phyloP scores from a whole-genome alignment of 495 filamentous ascomycete species.

The Podospora fimiseda region DNA sequence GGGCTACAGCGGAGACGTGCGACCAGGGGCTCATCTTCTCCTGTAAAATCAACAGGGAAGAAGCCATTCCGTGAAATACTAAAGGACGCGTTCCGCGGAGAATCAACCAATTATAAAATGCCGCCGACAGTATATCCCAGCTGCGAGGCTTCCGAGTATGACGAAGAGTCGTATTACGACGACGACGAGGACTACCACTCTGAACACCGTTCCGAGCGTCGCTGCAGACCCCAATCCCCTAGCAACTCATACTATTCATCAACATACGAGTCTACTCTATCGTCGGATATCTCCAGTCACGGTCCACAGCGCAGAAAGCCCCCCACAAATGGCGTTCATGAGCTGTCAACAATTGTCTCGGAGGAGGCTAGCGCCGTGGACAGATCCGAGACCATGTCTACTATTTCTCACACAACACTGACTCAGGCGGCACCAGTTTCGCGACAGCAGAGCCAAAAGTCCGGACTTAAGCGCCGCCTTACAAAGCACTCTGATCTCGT shows the following conservation, averaged over 20 bases:
- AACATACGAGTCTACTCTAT: slow-evolving; percentile 28
- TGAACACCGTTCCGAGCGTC: slow-evolving; percentile 15
- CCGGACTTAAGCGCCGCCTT: slow-evolving; percentile 62
- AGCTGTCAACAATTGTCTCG: slow-evolving; percentile 68
- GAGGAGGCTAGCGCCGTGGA: slow-evolving; percentile 51
- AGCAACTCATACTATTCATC: slow-evolving; percentile 18
- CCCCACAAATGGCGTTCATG: slow-evolving; percentile 58
- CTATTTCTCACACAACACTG: slow-evolving; percentile 44
- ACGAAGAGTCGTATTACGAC: slow-evolving; percentile 13
- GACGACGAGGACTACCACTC: slow-evolving; percentile 23
- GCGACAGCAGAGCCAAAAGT: slow-evolving; percentile 34
- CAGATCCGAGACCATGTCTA: slow-evolving; percentile 36
- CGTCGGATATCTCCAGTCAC: slow-evolving; percentile 20
- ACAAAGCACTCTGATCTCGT: slow-evolving; percentile 92
- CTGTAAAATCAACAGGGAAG: slow-evolving; percentile 32
- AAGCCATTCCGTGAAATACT: slow-evolving; percentile 44
- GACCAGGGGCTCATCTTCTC: slow-evolving; percentile 37
- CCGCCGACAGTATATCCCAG: slow-evolving; percentile 40
- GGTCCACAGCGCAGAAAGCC: slow-evolving; percentile 38
- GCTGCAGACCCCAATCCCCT: slow-evolving; percentile 26
- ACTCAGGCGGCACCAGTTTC: slow-evolving; percentile 43
- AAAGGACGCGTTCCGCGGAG: slow-evolving; percentile 50
- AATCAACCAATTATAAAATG: slow-evolving; percentile 41
- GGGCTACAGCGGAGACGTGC: slow-evolving; percentile 43
- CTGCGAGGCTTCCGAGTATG: slow-evolving; percentile 26